A percentile compares a stretch with the other conserved stretches of the same genome.
Conservation (phyloP, 768 basidiomycete genomes). For the Xerocomus potaroensis region DNA sequence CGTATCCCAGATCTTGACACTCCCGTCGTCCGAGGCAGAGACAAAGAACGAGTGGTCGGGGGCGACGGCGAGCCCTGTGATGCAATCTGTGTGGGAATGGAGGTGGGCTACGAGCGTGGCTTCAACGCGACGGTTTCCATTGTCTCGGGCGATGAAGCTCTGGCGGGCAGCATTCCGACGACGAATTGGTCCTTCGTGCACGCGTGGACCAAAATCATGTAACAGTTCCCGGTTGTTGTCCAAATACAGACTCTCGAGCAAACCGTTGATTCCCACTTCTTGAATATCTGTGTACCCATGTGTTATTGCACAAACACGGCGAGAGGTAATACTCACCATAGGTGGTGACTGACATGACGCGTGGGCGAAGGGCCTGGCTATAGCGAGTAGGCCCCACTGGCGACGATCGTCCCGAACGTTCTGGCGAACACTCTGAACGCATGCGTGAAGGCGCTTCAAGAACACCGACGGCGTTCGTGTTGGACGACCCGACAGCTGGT, state of each 20-base stretch:
- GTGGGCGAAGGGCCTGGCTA: conserved; percentile 35
- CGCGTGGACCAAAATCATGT: conserved; percentile 86
- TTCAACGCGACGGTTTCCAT: conserved; percentile 55
- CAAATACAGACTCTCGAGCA: conserved; percentile 86
- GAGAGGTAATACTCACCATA: conserved; percentile 48
- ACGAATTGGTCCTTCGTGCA: conserved; percentile 77
- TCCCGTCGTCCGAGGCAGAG: conserved; percentile 90
- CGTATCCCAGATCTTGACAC: conserved; percentile 90
- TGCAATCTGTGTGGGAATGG: conserved; percentile 71
- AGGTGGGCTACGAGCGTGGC: conserved; percentile 82
- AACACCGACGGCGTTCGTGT: conserved; percentile 76
- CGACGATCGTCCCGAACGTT: conserved; percentile 73
- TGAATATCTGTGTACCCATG: conserved; percentile 66
- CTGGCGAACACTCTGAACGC: conserved; percentile 60
- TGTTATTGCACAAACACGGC: neutral
- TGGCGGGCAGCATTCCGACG: conserved; percentile 72
- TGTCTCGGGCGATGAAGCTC: conserved; percentile 64
- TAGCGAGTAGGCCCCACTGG: conserved; percentile 59
- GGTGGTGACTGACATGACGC: conserved; percentile 58
- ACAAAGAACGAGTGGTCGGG: conserved; percentile 96
- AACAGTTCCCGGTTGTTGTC: conserved; percentile 84
- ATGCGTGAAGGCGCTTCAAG: conserved; percentile 73
- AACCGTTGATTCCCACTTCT: conserved; percentile 83
- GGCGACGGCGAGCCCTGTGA: conserved; percentile 80
- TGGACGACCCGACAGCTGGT: conserved; percentile 84